Conservation (phyloP, 768 basidiomycete species). For the Suillus cothurnatus region DNA sequence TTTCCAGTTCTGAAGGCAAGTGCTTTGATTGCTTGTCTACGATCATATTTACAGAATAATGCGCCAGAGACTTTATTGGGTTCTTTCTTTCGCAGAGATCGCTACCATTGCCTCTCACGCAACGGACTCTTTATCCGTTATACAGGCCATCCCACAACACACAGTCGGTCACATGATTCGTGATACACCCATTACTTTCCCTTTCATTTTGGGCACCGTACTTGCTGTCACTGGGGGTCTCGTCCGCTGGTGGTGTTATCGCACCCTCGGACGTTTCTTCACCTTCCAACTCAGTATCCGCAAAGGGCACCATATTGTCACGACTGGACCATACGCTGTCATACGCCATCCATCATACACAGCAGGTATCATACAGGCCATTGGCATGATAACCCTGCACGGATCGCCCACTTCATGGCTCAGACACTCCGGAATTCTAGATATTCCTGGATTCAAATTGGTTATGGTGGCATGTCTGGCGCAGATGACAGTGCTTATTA, state of each 20-base stretch:
- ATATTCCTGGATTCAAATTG: neutral
- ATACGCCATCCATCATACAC: slow-evolving; percentile 49
- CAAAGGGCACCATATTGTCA: slow-evolving; percentile 43
- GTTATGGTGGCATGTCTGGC: neutral
- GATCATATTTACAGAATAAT: neutral
- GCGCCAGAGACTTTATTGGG: slow-evolving; percentile 1
- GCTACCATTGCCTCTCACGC: neutral
- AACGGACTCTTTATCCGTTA: neutral
- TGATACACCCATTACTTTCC: neutral
- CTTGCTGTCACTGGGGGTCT: slow-evolving; percentile 25
- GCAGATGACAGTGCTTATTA: neutral
- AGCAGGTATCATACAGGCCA: slow-evolving; percentile 21
- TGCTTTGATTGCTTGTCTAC: neutral
- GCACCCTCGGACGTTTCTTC: slow-evolving; percentile 41
- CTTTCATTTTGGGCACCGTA: slow-evolving; percentile 26
- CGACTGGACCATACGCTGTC: slow-evolving; percentile 43
- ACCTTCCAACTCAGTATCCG: slow-evolving; percentile 47
- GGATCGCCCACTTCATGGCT: slow-evolving; percentile 14
- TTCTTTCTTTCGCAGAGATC: slow-evolving; percentile 1
- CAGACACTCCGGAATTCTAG: neutral
- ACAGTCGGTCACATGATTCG: neutral
- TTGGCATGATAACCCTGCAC: slow-evolving; percentile 7
- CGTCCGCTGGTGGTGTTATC: slow-evolving; percentile 30
- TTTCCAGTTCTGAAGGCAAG: neutral
- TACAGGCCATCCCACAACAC: neutral